Base-by-base conservation (phyloP, 2,329 filamentous ascomycete genomes). In the Taxawa tesnikishii region DNA sequence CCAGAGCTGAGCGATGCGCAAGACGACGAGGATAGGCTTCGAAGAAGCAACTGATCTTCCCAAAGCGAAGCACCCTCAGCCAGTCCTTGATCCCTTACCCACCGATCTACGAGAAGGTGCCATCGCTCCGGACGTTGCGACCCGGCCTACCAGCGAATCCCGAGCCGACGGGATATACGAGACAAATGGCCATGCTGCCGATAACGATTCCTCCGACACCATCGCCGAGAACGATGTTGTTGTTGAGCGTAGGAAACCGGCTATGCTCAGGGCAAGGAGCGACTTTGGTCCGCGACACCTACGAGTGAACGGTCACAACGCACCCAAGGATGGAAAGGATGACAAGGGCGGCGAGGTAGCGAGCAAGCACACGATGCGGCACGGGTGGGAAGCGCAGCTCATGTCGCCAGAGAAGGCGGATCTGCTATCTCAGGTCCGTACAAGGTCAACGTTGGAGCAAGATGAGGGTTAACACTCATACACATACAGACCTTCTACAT, bases 311-410 rank as follows among this genome's bases (percentile, higher is more conserved):
- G 41, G 49, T 9, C 39, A 43, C 16, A 28, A 41, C 29, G 37
- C 29, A 40, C n/a, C n/a, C n/a, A n/a, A n/a, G n/a, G n/a, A n/a
- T n/a, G n/a, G n/a, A n/a, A n/a, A n/a, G n/a, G 25, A 41, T 42
- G 28, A 54, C 46, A 34, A 70, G 31, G 44, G 44, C 10, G 43
- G 41, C 18, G 49, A 49, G 29, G 50, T 49, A 8, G 50, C 50
- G 30, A 43, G 39, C 8, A 44, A 46, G 10, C 41, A 52, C 31
- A 46, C 67, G 40, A 71, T 78, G 54, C 73, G 87, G 29, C 87
- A 94, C 60, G 87, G 87, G 29, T 94, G 90, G 63, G 84, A 93
- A 51, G 81, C 87, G 45, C 84, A 94, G 55, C 85, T 93, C 53
- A 81, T 84, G 50, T 92, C 82, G 4, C 82, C 85, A 44, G 84